phyloP scores from a whole-genome alignment of 331 rosid genomes.

The Acacia concinna region DNA sequence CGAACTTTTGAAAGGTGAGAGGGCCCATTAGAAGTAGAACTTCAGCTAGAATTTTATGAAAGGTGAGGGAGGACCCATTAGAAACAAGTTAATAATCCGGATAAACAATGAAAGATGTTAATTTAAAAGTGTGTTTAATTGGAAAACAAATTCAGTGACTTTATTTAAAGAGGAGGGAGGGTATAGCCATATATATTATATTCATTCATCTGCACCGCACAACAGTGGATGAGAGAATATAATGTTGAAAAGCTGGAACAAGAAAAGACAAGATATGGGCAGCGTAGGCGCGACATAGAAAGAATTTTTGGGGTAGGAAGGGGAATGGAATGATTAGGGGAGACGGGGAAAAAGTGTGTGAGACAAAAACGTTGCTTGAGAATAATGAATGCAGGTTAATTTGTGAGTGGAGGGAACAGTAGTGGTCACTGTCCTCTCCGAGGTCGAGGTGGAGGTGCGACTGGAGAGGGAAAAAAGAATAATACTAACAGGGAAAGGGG shows the following conservation, averaged over 20 bases:
- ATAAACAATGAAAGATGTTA: not conserved
- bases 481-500: not conserved
- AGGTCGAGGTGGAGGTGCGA: too few species aligned
- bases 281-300: not conserved
- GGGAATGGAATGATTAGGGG: slow-evolving; percentile 27
- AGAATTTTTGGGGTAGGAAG: not conserved
- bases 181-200: too few species aligned
- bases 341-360: slow-evolving; percentile 14
- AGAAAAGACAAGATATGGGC: not conserved
- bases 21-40: not conserved
- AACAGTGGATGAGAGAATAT: slow-evolving; percentile 2
- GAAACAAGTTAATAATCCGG: not conserved
- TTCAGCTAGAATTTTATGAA: too few species aligned
- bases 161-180: not conserved
- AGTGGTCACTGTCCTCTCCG: not conserved
- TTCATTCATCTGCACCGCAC: not conserved
- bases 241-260: slow-evolving; percentile 7
- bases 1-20: not conserved
- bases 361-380: slow-evolving; percentile 41
- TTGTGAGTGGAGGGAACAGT: not conserved
- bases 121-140: not conserved
- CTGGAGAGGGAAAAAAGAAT: not conserved
- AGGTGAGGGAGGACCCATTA: not conserved
- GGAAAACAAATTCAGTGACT: not conserved
- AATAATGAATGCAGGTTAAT: slow-evolving; percentile 34